These are phyloP conservation scores for Teunomyces tritomae DNA, from an alignment of 805 yeast genomes.

Conservation along the genomic window DNA sequence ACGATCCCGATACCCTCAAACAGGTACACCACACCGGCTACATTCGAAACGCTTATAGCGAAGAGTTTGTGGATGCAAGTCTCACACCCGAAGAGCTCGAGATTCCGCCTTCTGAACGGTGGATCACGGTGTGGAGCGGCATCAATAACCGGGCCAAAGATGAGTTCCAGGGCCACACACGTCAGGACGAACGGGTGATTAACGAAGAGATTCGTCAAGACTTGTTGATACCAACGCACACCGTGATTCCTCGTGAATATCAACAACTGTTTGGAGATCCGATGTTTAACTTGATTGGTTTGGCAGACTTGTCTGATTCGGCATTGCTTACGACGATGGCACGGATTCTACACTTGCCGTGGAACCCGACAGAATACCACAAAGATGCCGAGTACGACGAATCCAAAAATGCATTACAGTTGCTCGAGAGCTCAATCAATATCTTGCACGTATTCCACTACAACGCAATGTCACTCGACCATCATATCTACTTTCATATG, in stretches of 20 bases:
- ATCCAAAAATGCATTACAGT: conserved; percentile 27
- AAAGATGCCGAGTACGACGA: conserved; percentile 31
- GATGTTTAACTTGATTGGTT: conserved; percentile 31
- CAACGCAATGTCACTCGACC: conserved; percentile 45
- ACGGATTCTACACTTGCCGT: conserved; percentile 38
- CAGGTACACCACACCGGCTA: conserved; percentile 35
- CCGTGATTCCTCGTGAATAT: conserved; percentile 14
- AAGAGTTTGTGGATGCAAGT: conserved; percentile 33
- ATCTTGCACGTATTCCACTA: conserved; percentile 40
- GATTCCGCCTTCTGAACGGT: conserved; percentile 32
- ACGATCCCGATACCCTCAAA: conserved; percentile 24
- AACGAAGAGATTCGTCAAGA: background rate
- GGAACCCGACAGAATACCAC: conserved; percentile 38
- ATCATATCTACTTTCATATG: conserved; percentile 42
- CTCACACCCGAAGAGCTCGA: conserved; percentile 34
- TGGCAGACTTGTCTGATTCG: conserved; percentile 38
- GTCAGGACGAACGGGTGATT: background rate
- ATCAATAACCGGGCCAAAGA: conserved; percentile 19
- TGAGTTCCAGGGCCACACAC: conserved; percentile 5
- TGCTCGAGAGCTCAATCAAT: conserved; percentile 29
- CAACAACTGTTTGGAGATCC: conserved; percentile 21
- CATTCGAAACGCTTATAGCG: conserved; percentile 35
- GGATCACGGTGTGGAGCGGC: conserved; percentile 42
- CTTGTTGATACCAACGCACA: background rate
- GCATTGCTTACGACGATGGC: conserved; percentile 42